Percentiles rank a stretch among this genome's conserved stretches.
phyloP scores from a whole-genome alignment of 2,329 filamentous ascomycete species.

The Colletotrichum karsti region DNA sequence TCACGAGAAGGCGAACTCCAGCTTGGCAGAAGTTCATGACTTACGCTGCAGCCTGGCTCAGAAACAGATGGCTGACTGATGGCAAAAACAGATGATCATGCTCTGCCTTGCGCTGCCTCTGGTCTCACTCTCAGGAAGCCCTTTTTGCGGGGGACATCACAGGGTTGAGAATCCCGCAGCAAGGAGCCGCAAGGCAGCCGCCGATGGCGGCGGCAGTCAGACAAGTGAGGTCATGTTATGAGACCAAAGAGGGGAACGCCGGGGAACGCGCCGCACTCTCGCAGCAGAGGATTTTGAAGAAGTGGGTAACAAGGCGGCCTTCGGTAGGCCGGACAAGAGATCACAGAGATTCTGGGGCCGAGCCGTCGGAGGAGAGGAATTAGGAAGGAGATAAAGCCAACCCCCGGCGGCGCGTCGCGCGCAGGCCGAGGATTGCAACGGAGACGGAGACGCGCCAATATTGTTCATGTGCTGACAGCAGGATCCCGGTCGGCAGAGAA shows the following conservation, averaged over 20 bases:
- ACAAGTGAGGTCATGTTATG: background rate
- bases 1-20: background rate
- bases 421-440: background rate
- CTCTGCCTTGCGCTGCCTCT: too few relatives aligned
- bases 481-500: background rate
- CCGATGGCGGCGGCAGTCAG: constrained; percentile 2
- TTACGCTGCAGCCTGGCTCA: too few relatives aligned
- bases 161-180: background rate
- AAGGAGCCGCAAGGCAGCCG: background rate
- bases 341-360: background rate
- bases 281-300: background rate
- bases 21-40: background rate
- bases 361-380: background rate
- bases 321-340: constrained; percentile 1
- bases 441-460: too few relatives aligned
- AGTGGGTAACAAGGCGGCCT: background rate
- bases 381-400: constrained; percentile 18
- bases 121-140: too few relatives aligned
- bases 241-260: background rate
- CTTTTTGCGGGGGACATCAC: background rate
- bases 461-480: too few relatives aligned
- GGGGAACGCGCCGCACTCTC: background rate
- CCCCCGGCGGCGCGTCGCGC: background rate
- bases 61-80: too few relatives aligned
- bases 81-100: too few relatives aligned